Evolutionary conservation across 2,329 filamentous ascomycete genomes (phyloP).

Genomic region (Pezicula radicicola): DNA sequence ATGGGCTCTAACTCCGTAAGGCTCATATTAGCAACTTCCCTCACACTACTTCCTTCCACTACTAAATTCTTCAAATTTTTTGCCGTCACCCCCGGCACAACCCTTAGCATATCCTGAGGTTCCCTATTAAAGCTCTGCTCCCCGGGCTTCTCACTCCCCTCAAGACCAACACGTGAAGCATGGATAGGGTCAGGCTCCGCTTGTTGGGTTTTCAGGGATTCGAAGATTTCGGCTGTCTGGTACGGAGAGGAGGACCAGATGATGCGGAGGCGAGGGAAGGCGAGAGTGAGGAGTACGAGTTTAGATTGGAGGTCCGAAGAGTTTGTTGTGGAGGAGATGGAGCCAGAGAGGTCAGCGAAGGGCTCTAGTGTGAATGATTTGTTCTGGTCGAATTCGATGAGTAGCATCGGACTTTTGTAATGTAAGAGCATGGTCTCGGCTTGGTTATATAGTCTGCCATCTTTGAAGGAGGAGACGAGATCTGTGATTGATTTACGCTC

Average conservation of each 20-base stretch:
- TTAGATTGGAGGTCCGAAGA: conserved; percentile 85
- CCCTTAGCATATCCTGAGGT: conserved; percentile 85
- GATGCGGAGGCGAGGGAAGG: conserved; percentile 84
- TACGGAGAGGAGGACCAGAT: conserved; percentile 94
- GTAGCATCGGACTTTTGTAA: conserved; percentile 84
- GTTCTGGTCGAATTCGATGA: conserved; percentile 97
- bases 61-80: conserved; percentile 74
- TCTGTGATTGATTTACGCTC: conserved; percentile 94
- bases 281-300: conserved; percentile 85
- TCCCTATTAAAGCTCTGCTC: conserved; percentile 76
- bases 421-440: conserved; percentile 92
- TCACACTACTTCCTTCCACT: conserved; percentile 70
- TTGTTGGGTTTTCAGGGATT: conserved; percentile 85
- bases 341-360: conserved; percentile 64
- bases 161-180: conserved; percentile 79
- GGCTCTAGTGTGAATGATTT: conserved; percentile 94
- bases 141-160: conserved; percentile 57
- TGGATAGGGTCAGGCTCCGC: conserved; percentile 86
- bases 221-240: conserved; percentile 96
- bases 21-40: conserved; percentile 84
- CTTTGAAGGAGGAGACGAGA: conserved; percentile 85
- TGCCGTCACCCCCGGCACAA: conserved; percentile 79
- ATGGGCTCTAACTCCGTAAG: conserved; percentile 67
- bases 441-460: conserved; percentile 89
- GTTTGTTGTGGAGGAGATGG: conserved; percentile 56